A percentile compares a stretch with the other conserved stretches of the same genome.
phyloP scores from a whole-genome alignment of 2,329 filamentous ascomycete genomes.

The Fusarium zealandicum region DNA sequence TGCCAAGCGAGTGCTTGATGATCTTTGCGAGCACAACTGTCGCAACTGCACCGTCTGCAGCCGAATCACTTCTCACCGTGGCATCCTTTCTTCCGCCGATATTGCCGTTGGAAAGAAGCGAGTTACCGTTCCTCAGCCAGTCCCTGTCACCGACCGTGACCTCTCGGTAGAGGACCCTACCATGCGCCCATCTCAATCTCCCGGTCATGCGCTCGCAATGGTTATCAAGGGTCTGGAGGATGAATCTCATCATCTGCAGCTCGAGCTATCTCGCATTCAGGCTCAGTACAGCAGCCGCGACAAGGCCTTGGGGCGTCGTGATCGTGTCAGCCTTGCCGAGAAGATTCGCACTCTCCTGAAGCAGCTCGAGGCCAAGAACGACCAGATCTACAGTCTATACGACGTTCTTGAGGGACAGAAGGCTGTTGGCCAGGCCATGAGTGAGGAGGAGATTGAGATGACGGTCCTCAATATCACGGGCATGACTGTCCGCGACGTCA shows the following conservation, averaged over 20 bases:
- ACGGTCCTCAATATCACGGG: conserved; percentile 65
- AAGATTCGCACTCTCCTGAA: conserved; percentile 68
- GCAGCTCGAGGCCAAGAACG: conserved; percentile 74
- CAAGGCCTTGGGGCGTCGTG: conserved; percentile 68
- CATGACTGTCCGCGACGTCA: conserved; percentile 53
- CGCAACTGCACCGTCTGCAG: conserved; percentile 65
- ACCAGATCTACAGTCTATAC: conserved; percentile 82
- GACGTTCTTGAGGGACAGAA: conserved; percentile 86
- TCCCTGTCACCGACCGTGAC: conserved; percentile 70
- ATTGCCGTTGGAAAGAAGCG: conserved; percentile 60
- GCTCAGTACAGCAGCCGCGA: conserved; percentile 71
- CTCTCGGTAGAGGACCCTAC: conserved; percentile 60
- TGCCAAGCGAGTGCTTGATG: conserved; percentile 61
- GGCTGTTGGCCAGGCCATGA: conserved; percentile 67
- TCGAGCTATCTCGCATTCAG: conserved; percentile 69
- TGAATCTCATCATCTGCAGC: conserved; percentile 78
- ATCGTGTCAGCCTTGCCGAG: conserved; percentile 66
- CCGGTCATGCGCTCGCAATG: conserved; percentile 76
- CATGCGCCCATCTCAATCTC: conserved; percentile 72
- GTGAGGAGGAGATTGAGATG: conserved; percentile 67
- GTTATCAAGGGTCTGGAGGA: conserved; percentile 84
- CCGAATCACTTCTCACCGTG: conserved; percentile 58
- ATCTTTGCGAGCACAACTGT: conserved; percentile 62
- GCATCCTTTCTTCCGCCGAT: conserved; percentile 49
- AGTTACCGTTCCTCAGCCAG: conserved; percentile 68